phyloP scores from a whole-genome alignment of 202 grass and related monocot species.

The Miscanthus sacchariflorus region DNA sequence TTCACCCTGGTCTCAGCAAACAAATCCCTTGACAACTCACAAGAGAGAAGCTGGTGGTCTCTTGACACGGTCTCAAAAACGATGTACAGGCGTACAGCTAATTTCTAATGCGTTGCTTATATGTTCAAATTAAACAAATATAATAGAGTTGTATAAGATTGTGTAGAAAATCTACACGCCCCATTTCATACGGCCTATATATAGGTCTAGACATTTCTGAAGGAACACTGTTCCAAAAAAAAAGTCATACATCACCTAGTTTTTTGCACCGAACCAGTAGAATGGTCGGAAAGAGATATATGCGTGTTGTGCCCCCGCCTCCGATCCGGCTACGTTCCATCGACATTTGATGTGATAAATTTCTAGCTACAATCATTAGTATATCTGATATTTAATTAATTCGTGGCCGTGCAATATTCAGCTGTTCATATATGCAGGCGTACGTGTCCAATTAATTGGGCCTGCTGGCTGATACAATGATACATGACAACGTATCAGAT shows the following conservation, averaged over 20 bases:
- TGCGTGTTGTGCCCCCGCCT: neutral
- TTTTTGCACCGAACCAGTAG: neutral
- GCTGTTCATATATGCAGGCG: neutral
- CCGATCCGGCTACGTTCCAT: neutral
- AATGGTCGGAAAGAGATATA: neutral
- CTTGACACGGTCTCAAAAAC: neutral
- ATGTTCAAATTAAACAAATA: neutral
- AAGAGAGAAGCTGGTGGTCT: neutral
- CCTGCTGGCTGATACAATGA: neutral
- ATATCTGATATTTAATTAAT: slow-evolving; percentile 1
- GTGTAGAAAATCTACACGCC: neutral
- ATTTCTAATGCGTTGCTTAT: neutral
- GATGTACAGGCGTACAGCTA: neutral
- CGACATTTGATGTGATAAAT: neutral
- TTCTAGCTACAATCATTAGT: neutral
- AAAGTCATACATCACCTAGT: neutral
- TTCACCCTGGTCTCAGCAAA: neutral
- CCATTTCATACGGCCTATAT: neutral
- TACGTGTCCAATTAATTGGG: neutral
- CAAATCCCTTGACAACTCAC: neutral
- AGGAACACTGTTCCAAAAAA: neutral
- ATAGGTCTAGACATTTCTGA: neutral
- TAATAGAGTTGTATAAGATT: neutral
- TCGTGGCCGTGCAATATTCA: slow-evolving; percentile 21
- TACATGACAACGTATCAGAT: too few species aligned